Evolutionary conservation across 2,329 filamentous ascomycete species (phyloP).

Genomic region (Sporothrix mexicana): DNA sequence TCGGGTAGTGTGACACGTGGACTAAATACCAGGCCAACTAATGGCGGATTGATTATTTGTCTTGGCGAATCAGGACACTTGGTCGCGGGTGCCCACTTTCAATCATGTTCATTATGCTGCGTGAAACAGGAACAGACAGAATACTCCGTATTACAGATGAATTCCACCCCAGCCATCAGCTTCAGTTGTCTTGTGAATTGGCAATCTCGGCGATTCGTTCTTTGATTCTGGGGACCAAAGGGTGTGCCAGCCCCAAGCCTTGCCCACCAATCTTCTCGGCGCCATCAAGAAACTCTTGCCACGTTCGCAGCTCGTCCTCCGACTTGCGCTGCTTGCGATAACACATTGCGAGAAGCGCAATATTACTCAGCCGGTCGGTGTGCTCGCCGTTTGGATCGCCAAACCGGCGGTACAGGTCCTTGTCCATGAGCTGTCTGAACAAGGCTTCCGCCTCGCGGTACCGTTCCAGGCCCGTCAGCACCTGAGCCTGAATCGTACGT

Average conservation of each 20-base stretch:
- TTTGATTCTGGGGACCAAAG: not conserved
- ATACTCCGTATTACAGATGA: too few relatives aligned
- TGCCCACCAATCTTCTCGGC: not conserved
- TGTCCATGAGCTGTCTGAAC: not conserved
- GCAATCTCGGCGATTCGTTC: not conserved
- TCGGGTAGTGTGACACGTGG: too few relatives aligned
- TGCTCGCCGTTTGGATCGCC: too few relatives aligned
- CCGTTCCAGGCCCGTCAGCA: not conserved
- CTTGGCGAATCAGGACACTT: too few relatives aligned
- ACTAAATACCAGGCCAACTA: too few relatives aligned
- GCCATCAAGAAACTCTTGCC: not conserved
- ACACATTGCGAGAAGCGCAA: not conserved
- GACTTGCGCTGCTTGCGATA: not conserved
- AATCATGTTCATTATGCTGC: too few relatives aligned
- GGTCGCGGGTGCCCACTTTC: too few relatives aligned
- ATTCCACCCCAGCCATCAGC: too few relatives aligned
- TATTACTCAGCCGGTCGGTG: not conserved
- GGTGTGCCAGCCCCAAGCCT: not conserved
- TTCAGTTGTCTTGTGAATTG: too few relatives aligned
- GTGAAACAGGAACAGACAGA: too few relatives aligned
- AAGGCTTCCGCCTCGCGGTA: not conserved
- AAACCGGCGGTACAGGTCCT: too few relatives aligned
- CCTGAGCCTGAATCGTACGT: not conserved
- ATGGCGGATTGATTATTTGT: too few relatives aligned
- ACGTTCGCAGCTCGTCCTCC: not conserved